phyloP scores from a whole-genome alignment of 257 asterid species.

The Plantago major region DNA sequence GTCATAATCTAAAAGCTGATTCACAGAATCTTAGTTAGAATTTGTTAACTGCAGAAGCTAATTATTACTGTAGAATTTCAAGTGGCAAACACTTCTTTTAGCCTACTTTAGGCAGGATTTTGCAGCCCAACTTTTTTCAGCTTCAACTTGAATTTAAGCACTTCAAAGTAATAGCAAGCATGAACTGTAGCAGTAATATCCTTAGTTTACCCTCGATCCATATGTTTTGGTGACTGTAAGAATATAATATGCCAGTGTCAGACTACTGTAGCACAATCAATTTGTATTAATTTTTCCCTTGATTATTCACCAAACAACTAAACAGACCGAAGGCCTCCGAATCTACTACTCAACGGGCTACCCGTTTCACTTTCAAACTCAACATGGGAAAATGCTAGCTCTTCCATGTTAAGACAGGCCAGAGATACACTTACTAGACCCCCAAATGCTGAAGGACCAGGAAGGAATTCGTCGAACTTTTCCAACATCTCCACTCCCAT shows the following conservation, averaged over 20 bases:
- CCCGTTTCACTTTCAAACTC: slow-evolving; percentile 28
- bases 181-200: background rate
- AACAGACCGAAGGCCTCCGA: slow-evolving; percentile 32
- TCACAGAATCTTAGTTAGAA: background rate
- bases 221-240: background rate
- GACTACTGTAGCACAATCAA: background rate
- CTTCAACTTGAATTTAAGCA: background rate
- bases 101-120: background rate
- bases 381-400: slow-evolving; percentile 24
- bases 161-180: background rate
- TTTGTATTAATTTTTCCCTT: background rate
- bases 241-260: background rate
- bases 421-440: slow-evolving; percentile 22
- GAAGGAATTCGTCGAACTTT: slow-evolving; percentile 5
- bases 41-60: background rate
- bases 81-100: background rate
- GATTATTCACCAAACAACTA: background rate
- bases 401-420: slow-evolving; percentile 9
- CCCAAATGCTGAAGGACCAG: slow-evolving; percentile 13
- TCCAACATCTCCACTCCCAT: slow-evolving; percentile 10
- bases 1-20: background rate
- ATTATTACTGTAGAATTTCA: background rate
- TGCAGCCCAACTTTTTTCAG: background rate
- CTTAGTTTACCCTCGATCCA: background rate
- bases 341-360: slow-evolving; percentile 25